Base-by-base conservation (phyloP, 2,329 filamentous ascomycete genomes). In the Colletotrichum paranaense region DNA sequence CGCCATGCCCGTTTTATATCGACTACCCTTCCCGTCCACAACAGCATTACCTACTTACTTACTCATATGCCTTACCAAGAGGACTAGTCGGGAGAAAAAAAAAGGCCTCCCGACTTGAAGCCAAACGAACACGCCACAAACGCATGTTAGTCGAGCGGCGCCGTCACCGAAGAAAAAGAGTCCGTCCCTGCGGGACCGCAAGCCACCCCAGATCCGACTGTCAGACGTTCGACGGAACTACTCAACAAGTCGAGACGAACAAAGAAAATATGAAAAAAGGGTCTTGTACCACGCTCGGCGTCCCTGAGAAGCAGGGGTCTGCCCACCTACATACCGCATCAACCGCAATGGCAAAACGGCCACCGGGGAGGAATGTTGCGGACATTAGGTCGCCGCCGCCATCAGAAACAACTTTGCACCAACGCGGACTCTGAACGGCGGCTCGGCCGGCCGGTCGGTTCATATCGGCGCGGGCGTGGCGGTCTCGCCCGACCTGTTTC, bases 401-500 rank as follows among this genome's bases (percentile, higher is more conserved):
- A 19, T 22, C 42, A 52, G 42, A 19, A 26, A 30, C 60, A 22
- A 49, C 42, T 22, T 22, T 52, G 32, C 16, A 63, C 42, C 60
- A 24, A 63, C 42, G 22, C 60, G 60, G 60, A 52, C 28, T 46
- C 9, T 55, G 42, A 49, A 49, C 19, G 42, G 22, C 55, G 55
- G 38, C 56, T 57, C 24, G 46, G 24, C 46, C 62, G 68, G 42
- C 22, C 60, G 42, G 42, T 30, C 55, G 56, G 14, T 38, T 55
- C 42, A 57, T 60, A 49, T 8, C 42, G 42, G 28, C 46, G 55
- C 65, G 56, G 64, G 49, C 35, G 68, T 56, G 55, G 55, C 46
- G 62, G 28, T 66, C 46, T 71, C 56, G 68, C 62, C 62, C 56
- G 42, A 59, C 46, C 42, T 53, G 53, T 22, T 22, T 28, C 63